Evolutionary conservation across 257 asterid species (phyloP), one percentile per base, ranked within the genome.

Genomic region (Hygrophila difformis): DNA sequence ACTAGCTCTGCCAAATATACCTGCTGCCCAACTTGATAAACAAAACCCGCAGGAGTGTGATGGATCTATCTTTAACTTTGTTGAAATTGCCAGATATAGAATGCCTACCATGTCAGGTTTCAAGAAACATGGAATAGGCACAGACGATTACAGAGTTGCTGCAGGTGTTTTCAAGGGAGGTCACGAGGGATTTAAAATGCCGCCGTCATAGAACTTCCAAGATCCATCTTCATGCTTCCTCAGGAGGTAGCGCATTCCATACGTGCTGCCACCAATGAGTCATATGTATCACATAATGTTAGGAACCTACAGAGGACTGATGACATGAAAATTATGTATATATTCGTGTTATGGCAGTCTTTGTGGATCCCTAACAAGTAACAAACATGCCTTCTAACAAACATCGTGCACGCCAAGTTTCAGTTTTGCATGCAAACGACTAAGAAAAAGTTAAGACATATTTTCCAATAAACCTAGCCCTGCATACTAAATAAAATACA

Each of bases 191-290:
- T 26, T 26, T 57, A 61, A 76, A 63, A 91, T 73, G 56, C 76
- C 79, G 46, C 73, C 76, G 70, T 83, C 78, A 24, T 64, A 76
- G 66, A 91, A 86, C 70, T 74, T 86, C 97, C 99, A 91, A 3
- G 89, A 76, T 43, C 94, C 95, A 51, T 81, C 93, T 4, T 61
- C 75, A 44, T 80, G 87, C 81, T 78, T 83, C 78, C 74, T 78
- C 53, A 86, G 78, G 55, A 55, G 71, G 61, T 91, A 91, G n/a
- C 62, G 76, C 61, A 86, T 78, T 66, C 65, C 72, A 44, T 91
- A 91, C 20, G 95, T 70, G 94, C 99, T 86, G 95, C 89, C 73
- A 57, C 42, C 44, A 63, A 52, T 34, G 11, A 53, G 34, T 38
- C 5, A n/a, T 18, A 49, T 42, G 48, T 21, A 9, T 28, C 15